Conservation (phyloP, 495 filamentous ascomycete species). For the Penicillium paxilli region DNA sequence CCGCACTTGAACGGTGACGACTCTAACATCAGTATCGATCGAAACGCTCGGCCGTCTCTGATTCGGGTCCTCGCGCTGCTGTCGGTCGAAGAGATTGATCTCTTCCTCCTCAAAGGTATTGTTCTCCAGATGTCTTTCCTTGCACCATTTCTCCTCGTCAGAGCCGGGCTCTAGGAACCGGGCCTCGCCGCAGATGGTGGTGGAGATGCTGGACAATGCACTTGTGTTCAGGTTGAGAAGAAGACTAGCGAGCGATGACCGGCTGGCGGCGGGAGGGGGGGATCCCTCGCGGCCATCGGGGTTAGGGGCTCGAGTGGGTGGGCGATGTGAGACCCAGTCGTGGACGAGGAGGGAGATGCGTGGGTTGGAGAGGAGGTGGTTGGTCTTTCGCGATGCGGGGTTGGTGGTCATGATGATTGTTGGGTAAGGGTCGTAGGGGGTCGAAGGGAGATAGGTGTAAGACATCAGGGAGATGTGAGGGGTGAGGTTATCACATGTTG, state of each 20-base stretch:
- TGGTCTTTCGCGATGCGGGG: constrained; percentile 82
- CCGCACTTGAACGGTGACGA: constrained; percentile 71
- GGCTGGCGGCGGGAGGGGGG: constrained; percentile 60
- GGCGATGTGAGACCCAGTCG: constrained; percentile 96
- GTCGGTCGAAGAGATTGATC: constrained; percentile 45
- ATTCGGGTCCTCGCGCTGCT: constrained; percentile 26
- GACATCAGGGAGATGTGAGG: constrained; percentile 98
- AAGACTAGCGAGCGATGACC: constrained; percentile 73
- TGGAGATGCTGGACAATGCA: constrained; percentile 84
- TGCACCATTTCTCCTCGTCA: constrained; percentile 80
- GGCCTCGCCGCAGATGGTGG: constrained; percentile 87
- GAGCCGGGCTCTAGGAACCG: constrained; percentile 67
- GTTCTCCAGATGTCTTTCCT: constrained; percentile 81
- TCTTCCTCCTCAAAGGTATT: constrained; percentile 72
- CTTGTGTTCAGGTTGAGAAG: constrained; percentile 88
- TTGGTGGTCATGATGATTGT: constrained; percentile 95
- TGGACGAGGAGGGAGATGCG: constrained; percentile 93
- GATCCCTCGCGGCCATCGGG: constrained; percentile 57
- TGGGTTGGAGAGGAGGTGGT: constrained; percentile 83
- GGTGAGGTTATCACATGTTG: constrained; percentile 77
- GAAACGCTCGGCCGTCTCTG: constrained; percentile 49
- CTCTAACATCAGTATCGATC: constrained; percentile 69
- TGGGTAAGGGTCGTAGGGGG: constrained; percentile 69
- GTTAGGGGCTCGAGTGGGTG: constrained; percentile 65
- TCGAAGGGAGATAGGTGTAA: constrained; percentile 92